Base-by-base conservation (phyloP, 805 yeast genomes). In the Myxozyma geophila region DNA sequence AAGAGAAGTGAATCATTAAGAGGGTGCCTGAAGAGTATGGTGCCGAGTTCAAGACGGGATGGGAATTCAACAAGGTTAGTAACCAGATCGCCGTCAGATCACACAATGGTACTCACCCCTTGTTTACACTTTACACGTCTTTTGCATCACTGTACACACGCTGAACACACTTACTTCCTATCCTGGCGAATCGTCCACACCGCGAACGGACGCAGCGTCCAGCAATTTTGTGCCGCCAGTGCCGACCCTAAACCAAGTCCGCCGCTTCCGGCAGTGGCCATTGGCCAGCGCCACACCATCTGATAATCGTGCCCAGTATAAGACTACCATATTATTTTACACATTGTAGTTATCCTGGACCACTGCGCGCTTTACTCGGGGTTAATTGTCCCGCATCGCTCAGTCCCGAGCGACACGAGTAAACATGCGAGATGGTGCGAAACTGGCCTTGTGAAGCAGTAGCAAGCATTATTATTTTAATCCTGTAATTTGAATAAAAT, bases 221-320 rank as follows among this genome's bases (percentile, higher is more conserved):
- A 35, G 13, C 54, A 19, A 33, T 39, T 17, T n/a, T 37, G 57
- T 53, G 57, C 57, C 57, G 57, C 57, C 28, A 12, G 57, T 41
- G 49, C 57, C 57, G 57, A 53, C 44, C 57, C 57, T 53, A 53
- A 53, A 39, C 57, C 57, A 15, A 6, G 57, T 53, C 57, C 57
- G 57, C 57, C 57, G 57, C 49, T 53, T 53, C 57, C 57, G 57
- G 57, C 40, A 9, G 17, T 21, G 57, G 44, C 19, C 39, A 53
- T 53, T 53, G 57, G 57, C 40, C 57, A 41, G 57, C 57, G 57
- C 57, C 57, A 53, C 57, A 53, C 28, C 12, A 8, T 17, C 35
- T 21, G n/a, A 19, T 1, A 4, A 19, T 1, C 10, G 17, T 10
- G 17, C 47, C 55, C 57, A 28, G 49, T 12, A 53, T 41, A 53